Evolutionary conservation across 345 rosid genomes (phyloP).

Genomic region (Rhizophora apiculata): DNA sequence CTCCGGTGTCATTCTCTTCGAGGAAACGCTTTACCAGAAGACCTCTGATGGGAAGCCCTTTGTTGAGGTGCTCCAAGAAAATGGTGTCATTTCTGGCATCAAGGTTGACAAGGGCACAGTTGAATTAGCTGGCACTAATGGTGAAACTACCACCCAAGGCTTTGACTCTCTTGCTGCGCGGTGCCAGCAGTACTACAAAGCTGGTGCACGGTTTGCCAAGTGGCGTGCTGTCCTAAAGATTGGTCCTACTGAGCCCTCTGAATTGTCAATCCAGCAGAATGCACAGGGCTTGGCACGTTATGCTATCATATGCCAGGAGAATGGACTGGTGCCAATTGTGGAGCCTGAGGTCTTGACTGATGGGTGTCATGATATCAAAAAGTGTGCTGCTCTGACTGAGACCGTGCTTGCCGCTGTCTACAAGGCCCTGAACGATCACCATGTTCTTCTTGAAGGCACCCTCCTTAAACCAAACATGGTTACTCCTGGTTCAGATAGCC

Average conservation of each 20-base stretch:
- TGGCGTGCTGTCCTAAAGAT: conserved; percentile 97
- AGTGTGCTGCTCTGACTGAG: conserved; percentile 85
- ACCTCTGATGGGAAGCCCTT: conserved; percentile 72
- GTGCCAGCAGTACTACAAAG: conserved; percentile 86
- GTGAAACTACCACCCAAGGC: conserved; percentile 95
- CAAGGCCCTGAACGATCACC: conserved; percentile 91
- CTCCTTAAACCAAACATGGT: conserved; percentile 97
- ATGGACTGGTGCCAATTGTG: conserved; percentile 84
- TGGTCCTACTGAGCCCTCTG: conserved; percentile 76
- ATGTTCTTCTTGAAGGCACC: conserved; percentile 94
- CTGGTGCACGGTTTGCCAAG: conserved; percentile 91
- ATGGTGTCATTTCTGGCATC: conserved; percentile 77
- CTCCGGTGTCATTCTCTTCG: conserved; percentile 93
- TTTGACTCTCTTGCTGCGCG: conserved; percentile 75
- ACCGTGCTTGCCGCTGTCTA: conserved; percentile 81
- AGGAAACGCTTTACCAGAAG: conserved; percentile 93
- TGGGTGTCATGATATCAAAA: conserved; percentile 71
- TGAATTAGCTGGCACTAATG: conserved; percentile 75
- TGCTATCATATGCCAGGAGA: conserved; percentile 93
- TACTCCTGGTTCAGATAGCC: conserved; percentile 85
- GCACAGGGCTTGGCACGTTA: conserved; percentile 94
- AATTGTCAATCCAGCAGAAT: conserved; percentile 76
- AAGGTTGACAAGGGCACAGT: conserved; percentile 96
- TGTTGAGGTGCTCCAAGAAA: conserved; percentile 76
- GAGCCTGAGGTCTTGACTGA: conserved; percentile 92